Percentiles rank a stretch among this genome's conserved stretches.
Conservation (phyloP, 1,139 yeast genomes). For the Spencermartinsiella ligniputridi region DNA sequence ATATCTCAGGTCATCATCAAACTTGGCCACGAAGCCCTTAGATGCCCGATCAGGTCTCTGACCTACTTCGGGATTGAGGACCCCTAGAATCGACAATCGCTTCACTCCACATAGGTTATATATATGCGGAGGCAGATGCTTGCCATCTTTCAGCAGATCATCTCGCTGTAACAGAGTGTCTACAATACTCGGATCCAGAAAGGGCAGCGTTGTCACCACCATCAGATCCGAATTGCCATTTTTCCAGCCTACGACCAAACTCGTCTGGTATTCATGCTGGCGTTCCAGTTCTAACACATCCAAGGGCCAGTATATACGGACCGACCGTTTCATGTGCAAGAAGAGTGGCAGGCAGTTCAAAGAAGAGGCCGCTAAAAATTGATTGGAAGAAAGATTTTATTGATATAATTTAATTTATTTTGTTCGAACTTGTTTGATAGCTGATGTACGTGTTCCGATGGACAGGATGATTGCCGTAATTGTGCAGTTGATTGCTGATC, state of each 20-base stretch:
- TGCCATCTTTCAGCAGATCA: conserved; percentile 24
- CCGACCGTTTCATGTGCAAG: conserved; percentile 7
- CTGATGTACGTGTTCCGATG: too few species aligned
- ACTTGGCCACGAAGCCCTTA: conserved; percentile 5
- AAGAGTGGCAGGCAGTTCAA: too few species aligned
- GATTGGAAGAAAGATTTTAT: too few species aligned
- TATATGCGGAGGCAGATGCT: conserved; percentile 24
- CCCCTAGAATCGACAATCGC: conserved; percentile 29
- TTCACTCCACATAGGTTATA: conserved; percentile 28
- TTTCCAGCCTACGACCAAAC: conserved; percentile 34
- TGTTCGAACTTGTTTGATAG: too few species aligned
- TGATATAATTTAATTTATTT: too few species aligned
- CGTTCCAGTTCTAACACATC: conserved; percentile 26
- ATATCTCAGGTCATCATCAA: conserved; percentile 9
- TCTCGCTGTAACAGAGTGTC: conserved; percentile 27
- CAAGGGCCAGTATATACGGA: conserved; percentile 37
- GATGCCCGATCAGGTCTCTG: background rate
- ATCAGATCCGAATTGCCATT: conserved; percentile 29
- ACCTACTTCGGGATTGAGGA: conserved; percentile 18
- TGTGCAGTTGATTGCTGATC: too few species aligned
- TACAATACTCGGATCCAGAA: conserved; percentile 25
- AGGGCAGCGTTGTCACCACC: conserved; percentile 34
- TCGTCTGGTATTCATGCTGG: conserved; percentile 20
- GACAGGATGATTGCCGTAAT: too few species aligned
- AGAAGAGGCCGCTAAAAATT: too few species aligned